These are phyloP conservation scores for Xylariales sp. DNA, from an alignment of 2,329 filamentous ascomycete species.

Conservation along the genomic window DNA sequence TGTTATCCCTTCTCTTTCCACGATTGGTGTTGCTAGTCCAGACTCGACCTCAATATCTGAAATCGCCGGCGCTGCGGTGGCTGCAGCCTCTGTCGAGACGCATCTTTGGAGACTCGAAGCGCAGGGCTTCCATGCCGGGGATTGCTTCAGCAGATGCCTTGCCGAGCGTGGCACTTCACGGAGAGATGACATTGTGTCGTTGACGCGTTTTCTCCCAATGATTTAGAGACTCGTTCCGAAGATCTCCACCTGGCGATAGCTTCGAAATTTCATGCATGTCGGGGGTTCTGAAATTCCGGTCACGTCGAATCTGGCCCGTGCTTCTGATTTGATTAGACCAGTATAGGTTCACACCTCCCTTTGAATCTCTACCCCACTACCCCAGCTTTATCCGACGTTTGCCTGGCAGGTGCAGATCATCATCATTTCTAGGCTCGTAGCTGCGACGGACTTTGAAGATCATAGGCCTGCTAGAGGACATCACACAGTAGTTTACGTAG, in stretches of 20 bases:
- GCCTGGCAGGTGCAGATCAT: not conserved
- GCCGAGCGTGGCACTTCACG: constrained; percentile 24
- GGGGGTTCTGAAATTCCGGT: constrained; percentile 7
- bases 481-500: no score
- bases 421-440: no score
- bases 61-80: constrained; percentile 28
- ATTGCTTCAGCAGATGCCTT: constrained; percentile 19
- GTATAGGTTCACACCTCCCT: no score
- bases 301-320: constrained; percentile 3
- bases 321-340: no score
- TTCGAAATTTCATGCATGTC: constrained; percentile 4
- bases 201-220: no score
- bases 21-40: constrained; percentile 38
- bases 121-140: constrained; percentile 19
- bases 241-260: constrained; percentile 3
- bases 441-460: no score
- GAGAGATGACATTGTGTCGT: constrained; percentile 13
- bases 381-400: not conserved
- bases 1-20: constrained; percentile 30
- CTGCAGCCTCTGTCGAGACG: constrained; percentile 40
- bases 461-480: no score
- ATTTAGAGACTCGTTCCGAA: no score
- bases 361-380: no score
- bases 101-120: constrained; percentile 31
- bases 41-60: constrained; percentile 48